Evolutionary conservation across 1,139 yeast genomes (phyloP).

Genomic region (Geotrichum aggregatum): DNA sequence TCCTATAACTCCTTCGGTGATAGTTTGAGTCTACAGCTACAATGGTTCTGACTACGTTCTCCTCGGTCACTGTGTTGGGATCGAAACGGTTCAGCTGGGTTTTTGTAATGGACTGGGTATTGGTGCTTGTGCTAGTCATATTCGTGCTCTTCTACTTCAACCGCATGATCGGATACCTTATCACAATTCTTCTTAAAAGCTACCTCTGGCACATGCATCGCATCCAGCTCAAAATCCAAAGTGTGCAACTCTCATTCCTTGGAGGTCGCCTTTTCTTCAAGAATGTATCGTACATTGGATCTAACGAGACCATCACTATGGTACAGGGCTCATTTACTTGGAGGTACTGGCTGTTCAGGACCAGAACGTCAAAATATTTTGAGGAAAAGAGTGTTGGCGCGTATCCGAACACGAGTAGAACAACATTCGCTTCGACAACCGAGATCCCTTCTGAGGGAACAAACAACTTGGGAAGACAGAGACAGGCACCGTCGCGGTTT

Average conservation of each 20-base stretch:
- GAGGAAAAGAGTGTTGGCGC: conserved; percentile 12
- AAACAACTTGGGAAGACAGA: conserved; percentile 24
- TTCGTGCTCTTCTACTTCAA: conserved; percentile 73
- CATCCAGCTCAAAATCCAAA: conserved; percentile 61
- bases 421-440: background rate
- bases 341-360: conserved; percentile 73
- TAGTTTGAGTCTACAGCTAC: background rate
- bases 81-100: conserved; percentile 63
- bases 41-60: background rate
- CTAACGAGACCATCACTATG: conserved; percentile 65
- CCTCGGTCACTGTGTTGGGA: conserved; percentile 24
- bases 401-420: background rate
- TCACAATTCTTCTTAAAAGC: conserved; percentile 51
- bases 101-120: conserved; percentile 76
- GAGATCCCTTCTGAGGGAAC: conserved; percentile 1
- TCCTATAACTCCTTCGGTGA: background rate
- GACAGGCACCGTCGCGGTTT: conserved; percentile 58
- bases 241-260: conserved; percentile 67
- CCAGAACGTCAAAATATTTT: conserved; percentile 29
- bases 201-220: conserved; percentile 60
- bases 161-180: conserved; percentile 60
- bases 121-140: conserved; percentile 58
- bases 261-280: conserved; percentile 81
- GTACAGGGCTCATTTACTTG: conserved; percentile 75
- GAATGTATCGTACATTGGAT: conserved; percentile 65